These are phyloP conservation scores for Adansonia rubrostipa DNA, from an alignment of 441 rosid genomes.

Conservation along the genomic window DNA sequence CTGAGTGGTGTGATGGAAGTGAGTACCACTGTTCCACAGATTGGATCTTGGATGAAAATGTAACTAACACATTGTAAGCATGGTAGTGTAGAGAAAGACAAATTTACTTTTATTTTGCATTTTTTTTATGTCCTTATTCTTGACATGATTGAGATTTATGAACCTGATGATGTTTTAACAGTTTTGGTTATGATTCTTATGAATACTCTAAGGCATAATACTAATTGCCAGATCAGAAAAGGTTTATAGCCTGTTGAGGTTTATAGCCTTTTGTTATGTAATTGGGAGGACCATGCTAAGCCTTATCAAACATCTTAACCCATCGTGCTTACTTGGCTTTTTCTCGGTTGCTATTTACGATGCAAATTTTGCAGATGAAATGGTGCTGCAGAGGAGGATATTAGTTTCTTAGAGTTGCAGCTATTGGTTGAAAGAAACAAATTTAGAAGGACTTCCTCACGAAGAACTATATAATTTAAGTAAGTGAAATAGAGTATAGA, in stretches of 20 bases:
- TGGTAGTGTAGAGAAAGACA: constrained; percentile 11
- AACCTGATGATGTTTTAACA: not conserved
- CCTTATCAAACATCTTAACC: not conserved
- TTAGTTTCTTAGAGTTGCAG: constrained; percentile 16
- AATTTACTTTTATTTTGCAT: not conserved
- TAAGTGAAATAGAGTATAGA: not conserved
- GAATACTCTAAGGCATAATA: constrained; percentile 2
- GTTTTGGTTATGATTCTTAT: not conserved
- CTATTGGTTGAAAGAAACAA: constrained; percentile 17
- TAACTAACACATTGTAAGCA: not conserved
- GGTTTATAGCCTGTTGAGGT: not conserved
- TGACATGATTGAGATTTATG: not conserved
- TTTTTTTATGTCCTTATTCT: not conserved
- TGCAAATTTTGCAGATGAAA: constrained; percentile 19
- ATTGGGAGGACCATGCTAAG: constrained; percentile 2
- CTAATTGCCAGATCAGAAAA: constrained; percentile 15
- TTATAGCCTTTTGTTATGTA: not conserved
- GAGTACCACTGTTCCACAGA: constrained; percentile 4
- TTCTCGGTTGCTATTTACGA: not conserved
- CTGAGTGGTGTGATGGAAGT: not conserved
- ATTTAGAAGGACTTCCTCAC: not conserved
- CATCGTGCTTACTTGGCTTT: not conserved
- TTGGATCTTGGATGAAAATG: constrained; percentile 9
- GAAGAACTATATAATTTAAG: not conserved
- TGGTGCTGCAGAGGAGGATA: constrained; percentile 14